These are phyloP conservation scores for Posidonia australis DNA, from an alignment of 106 monocot genomes.

Conservation along the genomic window DNA sequence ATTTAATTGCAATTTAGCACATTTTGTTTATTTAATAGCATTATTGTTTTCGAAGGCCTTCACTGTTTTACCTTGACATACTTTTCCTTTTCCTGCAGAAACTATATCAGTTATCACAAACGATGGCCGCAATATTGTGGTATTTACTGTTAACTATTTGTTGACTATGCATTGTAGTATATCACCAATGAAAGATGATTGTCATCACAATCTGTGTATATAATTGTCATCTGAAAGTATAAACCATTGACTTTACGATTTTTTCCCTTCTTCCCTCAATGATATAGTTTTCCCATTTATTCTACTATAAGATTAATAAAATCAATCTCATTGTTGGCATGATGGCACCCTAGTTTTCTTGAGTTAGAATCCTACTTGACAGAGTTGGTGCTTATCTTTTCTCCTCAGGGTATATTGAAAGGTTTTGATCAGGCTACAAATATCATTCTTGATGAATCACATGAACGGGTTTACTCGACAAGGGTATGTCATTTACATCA, in stretches of 20 bases:
- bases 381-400: background rate
- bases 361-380: background rate
- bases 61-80: background rate
- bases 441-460: constrained; percentile 95
- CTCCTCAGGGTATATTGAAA: constrained; percentile 64
- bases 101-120: constrained; percentile 91
- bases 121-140: constrained; percentile 94
- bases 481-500: constrained; percentile 34
- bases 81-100: constrained; percentile 39
- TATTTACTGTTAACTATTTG: constrained; percentile 12
- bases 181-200: background rate
- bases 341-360: background rate
- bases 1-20: no score
- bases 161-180: background rate
- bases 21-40: background rate
- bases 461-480: constrained; percentile 90
- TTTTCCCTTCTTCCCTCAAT: no score
- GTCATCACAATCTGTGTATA: background rate
- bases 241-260: no score
- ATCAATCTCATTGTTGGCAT: background rate
- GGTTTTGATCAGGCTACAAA: constrained; percentile 98
- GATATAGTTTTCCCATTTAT: no score
- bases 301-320: no score
- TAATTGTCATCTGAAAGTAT: background rate
- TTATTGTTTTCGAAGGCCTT: background rate